Base-by-base conservation (phyloP, 2,329 filamentous ascomycete genomes). In the Neophaeococcomyces aloes region DNA sequence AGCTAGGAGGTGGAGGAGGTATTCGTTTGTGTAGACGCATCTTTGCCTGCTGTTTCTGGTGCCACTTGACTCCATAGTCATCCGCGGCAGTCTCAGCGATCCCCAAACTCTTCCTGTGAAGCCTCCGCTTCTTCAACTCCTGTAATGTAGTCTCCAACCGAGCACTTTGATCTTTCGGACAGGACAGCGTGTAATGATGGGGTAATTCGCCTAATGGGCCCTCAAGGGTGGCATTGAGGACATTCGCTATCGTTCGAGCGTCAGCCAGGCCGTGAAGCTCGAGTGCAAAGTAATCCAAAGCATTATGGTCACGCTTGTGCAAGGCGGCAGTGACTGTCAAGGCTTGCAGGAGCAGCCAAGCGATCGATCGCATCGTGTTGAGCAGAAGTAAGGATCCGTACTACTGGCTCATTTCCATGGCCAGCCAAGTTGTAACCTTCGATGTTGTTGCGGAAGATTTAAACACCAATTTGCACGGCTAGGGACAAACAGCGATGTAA, bases 221-320 rank as follows among this genome's bases (percentile, higher is more conserved):
- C 56, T 95, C 84, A 62, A 94, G 81, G 34, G 75, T 71, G 37
- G 94, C 70, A 15, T 85, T 86, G 7, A 98, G 69, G 17, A 78
- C 72, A 35, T 69, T 66, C 21, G 87, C 87, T 50, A 95, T 71
- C 31, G 81, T 71, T 18, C 74, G 65, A 13, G 87, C 86, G 11
- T 78, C 71, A 5, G 75, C 70, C 29, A 74, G 69, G 10, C 75
- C 67, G 47, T 82, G 76, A 57, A 98, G 75, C 53, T 95, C 84
- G 36, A 98, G 72, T 51, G 93, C 87, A 62, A 96, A 95, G 67
- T 94, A 96, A 64, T 98, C 89, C 64, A 87, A 78, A 30, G 75
- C 72, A 38, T 83, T 75, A 69, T 93, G 85, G 59, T 91, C 75
- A 55, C 84, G 81, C 50, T 72, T 67, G 11, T 38, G 70, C 67